A percentile compares a stretch with the other conserved stretches of the same genome.
These are phyloP conservation scores for Saccharomycopsis hybrid DNA, from an alignment of 1,139 yeast species.

Conservation along the genomic window DNA sequence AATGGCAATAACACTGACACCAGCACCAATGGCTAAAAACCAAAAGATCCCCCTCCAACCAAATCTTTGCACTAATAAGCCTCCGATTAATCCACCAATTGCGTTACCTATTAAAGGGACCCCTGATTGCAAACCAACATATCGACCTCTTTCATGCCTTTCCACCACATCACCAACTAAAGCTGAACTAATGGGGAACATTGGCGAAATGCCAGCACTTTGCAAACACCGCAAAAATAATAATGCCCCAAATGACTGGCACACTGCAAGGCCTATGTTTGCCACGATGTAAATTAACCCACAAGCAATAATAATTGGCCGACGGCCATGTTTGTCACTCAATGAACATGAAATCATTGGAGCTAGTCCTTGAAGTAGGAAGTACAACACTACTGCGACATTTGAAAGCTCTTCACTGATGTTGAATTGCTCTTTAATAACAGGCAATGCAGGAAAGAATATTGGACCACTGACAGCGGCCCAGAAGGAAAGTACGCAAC, in stretches of 20 bases:
- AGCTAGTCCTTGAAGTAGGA: constrained; percentile 60
- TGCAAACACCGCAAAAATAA: constrained; percentile 60
- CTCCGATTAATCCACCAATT: constrained; percentile 71
- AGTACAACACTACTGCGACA: constrained; percentile 63
- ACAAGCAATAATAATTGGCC: constrained; percentile 55
- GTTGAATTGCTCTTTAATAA: constrained; percentile 43
- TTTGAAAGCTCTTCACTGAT: constrained; percentile 52
- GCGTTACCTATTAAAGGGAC: constrained; percentile 67
- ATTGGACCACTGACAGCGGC: constrained; percentile 63
- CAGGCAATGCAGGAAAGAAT: constrained; percentile 64
- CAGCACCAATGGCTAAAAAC: constrained; percentile 60
- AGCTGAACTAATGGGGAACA: constrained; percentile 60
- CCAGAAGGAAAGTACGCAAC: constrained; percentile 30
- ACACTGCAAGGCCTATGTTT: constrained; percentile 53
- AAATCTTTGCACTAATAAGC: constrained; percentile 51
- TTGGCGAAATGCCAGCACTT: constrained; percentile 64
- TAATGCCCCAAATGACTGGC: constrained; percentile 45
- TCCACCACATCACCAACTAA: constrained; percentile 62
- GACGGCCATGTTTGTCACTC: constrained; percentile 61
- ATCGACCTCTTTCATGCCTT: constrained; percentile 55
- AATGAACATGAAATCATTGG: constrained; percentile 59
- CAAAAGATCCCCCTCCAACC: constrained; percentile 75
- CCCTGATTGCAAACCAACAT: constrained; percentile 56
- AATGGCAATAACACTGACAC: constrained; percentile 33
- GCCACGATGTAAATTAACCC: constrained; percentile 48